These are phyloP conservation scores for Iris pallida DNA, from an alignment of 116 monocot genomes.

Conservation along the genomic window DNA sequence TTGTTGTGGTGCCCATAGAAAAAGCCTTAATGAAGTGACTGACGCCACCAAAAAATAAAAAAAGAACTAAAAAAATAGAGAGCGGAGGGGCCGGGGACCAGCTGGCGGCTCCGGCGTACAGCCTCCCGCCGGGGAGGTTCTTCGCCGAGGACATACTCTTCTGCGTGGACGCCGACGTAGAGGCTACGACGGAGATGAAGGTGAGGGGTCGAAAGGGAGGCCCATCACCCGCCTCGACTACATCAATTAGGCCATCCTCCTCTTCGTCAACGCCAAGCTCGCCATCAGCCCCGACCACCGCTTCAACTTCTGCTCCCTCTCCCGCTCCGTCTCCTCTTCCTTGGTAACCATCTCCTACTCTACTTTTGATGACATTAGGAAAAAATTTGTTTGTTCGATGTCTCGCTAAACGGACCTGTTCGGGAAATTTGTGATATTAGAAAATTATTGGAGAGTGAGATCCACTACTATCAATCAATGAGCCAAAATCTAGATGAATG, in stretches of 20 bases:
- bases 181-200: conserved; percentile 73
- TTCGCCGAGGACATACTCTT: conserved; percentile 78
- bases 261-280: conserved; percentile 81
- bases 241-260: conserved; percentile 66
- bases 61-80: no score
- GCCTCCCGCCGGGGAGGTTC: conserved; percentile 45
- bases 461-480: no score
- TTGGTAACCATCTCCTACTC: not conserved
- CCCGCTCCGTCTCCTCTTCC: not conserved
- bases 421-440: no score
- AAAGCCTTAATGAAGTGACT: no score
- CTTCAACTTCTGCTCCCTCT: conserved; percentile 69
- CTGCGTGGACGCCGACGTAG: conserved; percentile 79
- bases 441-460: no score
- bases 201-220: conserved; percentile 26
- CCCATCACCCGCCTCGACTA: conserved; percentile 64
- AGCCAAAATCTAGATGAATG: no score
- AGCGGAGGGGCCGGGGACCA: no score
- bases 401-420: no score
- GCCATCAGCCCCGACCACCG: conserved; percentile 73
- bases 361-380: no score
- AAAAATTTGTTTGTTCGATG: no score
- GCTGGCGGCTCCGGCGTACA: conserved; percentile 23
- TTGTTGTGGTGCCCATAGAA: no score
- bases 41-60: no score